Base-by-base conservation (phyloP, 2,329 filamentous ascomycete genomes). In the Berkeleyomyces rouxiae region DNA sequence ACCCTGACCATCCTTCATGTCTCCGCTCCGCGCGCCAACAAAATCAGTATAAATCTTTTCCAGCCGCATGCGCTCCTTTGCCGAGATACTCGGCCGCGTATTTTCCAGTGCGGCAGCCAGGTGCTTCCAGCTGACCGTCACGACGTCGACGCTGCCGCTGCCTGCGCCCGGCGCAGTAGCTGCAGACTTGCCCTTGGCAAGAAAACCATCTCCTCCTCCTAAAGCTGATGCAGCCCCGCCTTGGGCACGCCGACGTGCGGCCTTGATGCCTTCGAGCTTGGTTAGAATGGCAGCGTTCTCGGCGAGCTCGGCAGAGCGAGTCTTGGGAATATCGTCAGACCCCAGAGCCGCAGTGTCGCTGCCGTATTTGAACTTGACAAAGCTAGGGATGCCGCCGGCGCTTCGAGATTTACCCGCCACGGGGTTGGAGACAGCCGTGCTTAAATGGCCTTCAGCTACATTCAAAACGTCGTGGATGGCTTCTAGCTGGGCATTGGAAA, bases 401-500 rank as follows among this genome's bases (percentile, higher is more conserved):
- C 64, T 73, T 67, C 51, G 58, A 42, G 58, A 16, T 39, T 62
- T 62, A 7, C 37, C 53, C 2, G 61, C 33, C 3, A 13, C 10
- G 13, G 44, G 7, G 63, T 73, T 70, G 66, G 70, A 72, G n/a
- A 72, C 70, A 9, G 70, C 55, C 70, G 72, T 42, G 59, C 58
- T 39, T 66, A 69, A 16, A 68, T 69, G 36, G 68, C 67, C 69
- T 51, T 83, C 77, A 68, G 67, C 4, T 66, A 85, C 82, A 61
- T 83, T 86, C 0, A 99, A 81, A 2, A 95, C 84, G 67, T 96
- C 91, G 71, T 99, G 93, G 67, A 99, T 96, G 37, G 93, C 93
- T 75, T 97, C 92, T 4, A 99, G 80, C 71, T 99, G 93, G 0
- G 93, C 91, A 68, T 99, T 99, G 69, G 95, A 96, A 51, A 97